phyloP scores from a whole-genome alignment of 805 yeast species.

The Ogataea parapolymorpha region DNA sequence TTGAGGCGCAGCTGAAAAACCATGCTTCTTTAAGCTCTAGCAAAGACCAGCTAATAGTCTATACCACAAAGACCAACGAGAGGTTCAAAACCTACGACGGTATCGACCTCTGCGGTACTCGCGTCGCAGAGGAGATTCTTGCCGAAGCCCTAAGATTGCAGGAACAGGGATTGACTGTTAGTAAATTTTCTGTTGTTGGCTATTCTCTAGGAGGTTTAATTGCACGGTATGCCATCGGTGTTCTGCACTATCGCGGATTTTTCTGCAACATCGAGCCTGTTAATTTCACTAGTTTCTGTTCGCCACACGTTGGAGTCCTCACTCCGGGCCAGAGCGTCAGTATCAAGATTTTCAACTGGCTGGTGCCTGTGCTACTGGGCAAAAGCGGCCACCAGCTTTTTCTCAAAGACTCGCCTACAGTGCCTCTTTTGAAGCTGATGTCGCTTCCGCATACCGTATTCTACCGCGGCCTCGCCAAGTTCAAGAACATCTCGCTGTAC shows the following conservation, averaged over 20 bases:
- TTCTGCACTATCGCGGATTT: slow-evolving; percentile 49
- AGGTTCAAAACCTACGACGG: slow-evolving; percentile 86
- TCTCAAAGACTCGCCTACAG: slow-evolving; percentile 41
- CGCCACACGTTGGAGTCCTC: slow-evolving; percentile 68
- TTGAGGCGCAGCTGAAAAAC: slow-evolving; percentile 45
- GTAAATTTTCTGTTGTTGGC: slow-evolving; percentile 75
- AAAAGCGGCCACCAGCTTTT: slow-evolving; percentile 75
- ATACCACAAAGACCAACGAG: slow-evolving; percentile 56
- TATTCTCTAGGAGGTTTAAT: slow-evolving; percentile 89
- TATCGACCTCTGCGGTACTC: slow-evolving; percentile 75
- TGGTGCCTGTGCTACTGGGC: slow-evolving; percentile 66
- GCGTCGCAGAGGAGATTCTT: slow-evolving; percentile 67
- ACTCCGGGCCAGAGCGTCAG: slow-evolving; percentile 55
- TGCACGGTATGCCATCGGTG: slow-evolving; percentile 77
- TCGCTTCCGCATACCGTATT: slow-evolving; percentile 60
- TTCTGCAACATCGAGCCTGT: slow-evolving; percentile 56
- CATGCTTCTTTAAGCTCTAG: slow-evolving; percentile 24
- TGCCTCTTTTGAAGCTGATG: slow-evolving; percentile 64
- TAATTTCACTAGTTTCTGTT: slow-evolving; percentile 57
- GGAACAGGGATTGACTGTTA: slow-evolving; percentile 38
- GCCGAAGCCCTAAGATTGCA: slow-evolving; percentile 31
- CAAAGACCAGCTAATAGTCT: slow-evolving; percentile 37
- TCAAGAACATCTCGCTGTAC: slow-evolving; percentile 55
- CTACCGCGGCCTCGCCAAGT: slow-evolving; percentile 49
- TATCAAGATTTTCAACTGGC: slow-evolving; percentile 53